These are phyloP conservation scores for Lodderomyces beijingensis DNA, from an alignment of 1,139 yeast species.

Conservation along the genomic window DNA sequence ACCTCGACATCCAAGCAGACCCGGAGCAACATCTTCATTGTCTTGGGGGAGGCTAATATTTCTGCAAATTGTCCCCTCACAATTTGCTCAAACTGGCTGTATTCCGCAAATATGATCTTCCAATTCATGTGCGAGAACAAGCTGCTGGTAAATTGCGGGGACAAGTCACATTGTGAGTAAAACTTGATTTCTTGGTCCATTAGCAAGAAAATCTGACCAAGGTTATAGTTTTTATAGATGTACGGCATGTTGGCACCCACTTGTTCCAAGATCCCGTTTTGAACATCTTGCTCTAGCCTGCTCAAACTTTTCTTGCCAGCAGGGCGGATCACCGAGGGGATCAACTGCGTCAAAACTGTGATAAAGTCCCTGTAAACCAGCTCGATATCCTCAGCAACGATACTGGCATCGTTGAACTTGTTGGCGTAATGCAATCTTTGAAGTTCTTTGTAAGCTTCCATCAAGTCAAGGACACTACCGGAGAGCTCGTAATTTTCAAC, in stretches of 20 bases:
- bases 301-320: too few species aligned
- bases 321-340: background rate
- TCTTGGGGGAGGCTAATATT: background rate
- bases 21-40: constrained; percentile 1
- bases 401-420: too few species aligned
- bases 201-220: constrained; percentile 10
- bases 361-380: background rate
- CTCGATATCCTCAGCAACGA: too few species aligned
- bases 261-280: background rate
- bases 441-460: background rate
- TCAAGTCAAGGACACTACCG: background rate
- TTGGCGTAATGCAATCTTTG: too few species aligned
- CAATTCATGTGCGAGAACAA: constrained; percentile 9
- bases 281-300: background rate
- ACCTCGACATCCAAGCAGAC: background rate
- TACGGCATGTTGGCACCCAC: too few species aligned
- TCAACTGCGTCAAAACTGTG: background rate
- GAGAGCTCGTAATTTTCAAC: background rate
- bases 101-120: background rate
- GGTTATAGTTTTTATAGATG: too few species aligned
- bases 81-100: background rate
- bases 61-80: background rate
- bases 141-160: constrained; percentile 17
- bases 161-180: constrained; percentile 23
- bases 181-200: constrained; percentile 18